Evolutionary conservation across 345 rosid species (phyloP).

Genomic region (Populus pruinosa): DNA sequence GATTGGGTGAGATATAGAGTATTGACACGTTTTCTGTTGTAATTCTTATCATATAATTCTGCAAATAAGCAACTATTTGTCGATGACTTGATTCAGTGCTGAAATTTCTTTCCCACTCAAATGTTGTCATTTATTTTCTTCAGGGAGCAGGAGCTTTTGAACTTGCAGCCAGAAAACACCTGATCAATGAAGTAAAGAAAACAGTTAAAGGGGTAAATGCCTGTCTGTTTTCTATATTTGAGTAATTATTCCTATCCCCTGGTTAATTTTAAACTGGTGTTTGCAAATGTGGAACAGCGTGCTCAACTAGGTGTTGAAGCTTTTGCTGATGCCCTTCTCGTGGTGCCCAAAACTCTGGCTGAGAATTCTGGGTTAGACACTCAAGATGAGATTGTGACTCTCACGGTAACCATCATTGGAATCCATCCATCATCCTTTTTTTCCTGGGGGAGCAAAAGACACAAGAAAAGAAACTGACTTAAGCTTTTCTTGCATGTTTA

Average conservation of each 20-base stretch:
- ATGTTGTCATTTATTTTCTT: neutral
- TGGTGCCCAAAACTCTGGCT: conserved; percentile 91
- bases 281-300: conserved; percentile 50
- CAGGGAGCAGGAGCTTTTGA: conserved; percentile 99
- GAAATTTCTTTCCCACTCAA: neutral
- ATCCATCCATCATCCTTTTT: neutral
- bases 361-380: conserved; percentile 96
- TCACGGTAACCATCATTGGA: conserved; percentile 44
- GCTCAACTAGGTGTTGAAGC: conserved; percentile 98
- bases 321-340: conserved; percentile 96
- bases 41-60: too few relatives aligned
- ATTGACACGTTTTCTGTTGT: neutral
- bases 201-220: conserved; percentile 84
- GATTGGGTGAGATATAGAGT: neutral
- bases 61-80: neutral
- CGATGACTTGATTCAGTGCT: neutral
- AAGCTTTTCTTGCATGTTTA: conserved; percentile 9
- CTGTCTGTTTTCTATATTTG: neutral
- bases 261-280: conserved; percentile 9
- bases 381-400: conserved; percentile 85
- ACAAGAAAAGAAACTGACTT: neutral
- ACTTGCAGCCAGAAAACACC: conserved; percentile 87
- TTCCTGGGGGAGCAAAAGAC: neutral
- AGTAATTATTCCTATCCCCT: neutral
- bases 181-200: conserved; percentile 82